These are phyloP conservation scores for Fusarium guadeloupense DNA, from an alignment of 2,329 filamentous ascomycete genomes.

Conservation along the genomic window DNA sequence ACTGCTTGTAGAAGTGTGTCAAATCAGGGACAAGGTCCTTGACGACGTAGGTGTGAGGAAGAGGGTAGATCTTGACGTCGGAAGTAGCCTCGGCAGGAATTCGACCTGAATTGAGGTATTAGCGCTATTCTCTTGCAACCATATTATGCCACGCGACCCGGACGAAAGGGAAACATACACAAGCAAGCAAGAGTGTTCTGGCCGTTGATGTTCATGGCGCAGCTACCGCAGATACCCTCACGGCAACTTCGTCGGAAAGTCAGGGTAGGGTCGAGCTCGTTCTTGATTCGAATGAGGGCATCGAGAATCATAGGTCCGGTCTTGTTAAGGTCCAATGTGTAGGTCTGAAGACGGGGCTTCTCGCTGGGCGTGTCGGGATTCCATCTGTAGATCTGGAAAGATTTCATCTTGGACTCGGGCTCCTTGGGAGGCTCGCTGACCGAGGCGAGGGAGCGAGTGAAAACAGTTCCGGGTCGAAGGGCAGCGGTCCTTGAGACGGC, in stretches of 20 bases:
- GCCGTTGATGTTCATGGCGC: slow-evolving; percentile 99
- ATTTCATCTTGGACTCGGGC: slow-evolving; percentile 79
- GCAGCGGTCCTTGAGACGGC: slow-evolving; percentile 54
- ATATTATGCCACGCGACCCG: slow-evolving; percentile 40
- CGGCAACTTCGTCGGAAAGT: slow-evolving; percentile 96
- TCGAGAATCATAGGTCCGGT: slow-evolving; percentile 99
- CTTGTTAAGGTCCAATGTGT: slow-evolving; percentile 97
- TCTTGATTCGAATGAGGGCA: slow-evolving; percentile 97
- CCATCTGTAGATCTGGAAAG: slow-evolving; percentile 99
- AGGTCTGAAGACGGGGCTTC: slow-evolving; percentile 96
- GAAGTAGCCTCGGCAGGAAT: slow-evolving; percentile 84
- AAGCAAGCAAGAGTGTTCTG: slow-evolving; percentile 97
- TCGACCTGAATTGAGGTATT: slow-evolving; percentile 69
- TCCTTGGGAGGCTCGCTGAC: slow-evolving; percentile 68
- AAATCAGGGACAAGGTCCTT: slow-evolving; percentile 98
- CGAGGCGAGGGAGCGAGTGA: slow-evolving; percentile 64
- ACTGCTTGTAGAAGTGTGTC: slow-evolving; percentile 99
- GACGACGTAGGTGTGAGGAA: slow-evolving; percentile 98
- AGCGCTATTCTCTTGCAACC: slow-evolving; percentile 17
- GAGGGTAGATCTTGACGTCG: slow-evolving; percentile 94
- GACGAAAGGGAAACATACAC: slow-evolving; percentile 66
- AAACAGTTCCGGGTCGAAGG: slow-evolving; percentile 53
- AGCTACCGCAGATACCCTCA: slow-evolving; percentile 98
- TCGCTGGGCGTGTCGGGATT: slow-evolving; percentile 90
- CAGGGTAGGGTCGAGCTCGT: slow-evolving; percentile 94